These are phyloP conservation scores for Thymus mandschuricus DNA, from an alignment of 257 asterid genomes.

Conservation along the genomic window DNA sequence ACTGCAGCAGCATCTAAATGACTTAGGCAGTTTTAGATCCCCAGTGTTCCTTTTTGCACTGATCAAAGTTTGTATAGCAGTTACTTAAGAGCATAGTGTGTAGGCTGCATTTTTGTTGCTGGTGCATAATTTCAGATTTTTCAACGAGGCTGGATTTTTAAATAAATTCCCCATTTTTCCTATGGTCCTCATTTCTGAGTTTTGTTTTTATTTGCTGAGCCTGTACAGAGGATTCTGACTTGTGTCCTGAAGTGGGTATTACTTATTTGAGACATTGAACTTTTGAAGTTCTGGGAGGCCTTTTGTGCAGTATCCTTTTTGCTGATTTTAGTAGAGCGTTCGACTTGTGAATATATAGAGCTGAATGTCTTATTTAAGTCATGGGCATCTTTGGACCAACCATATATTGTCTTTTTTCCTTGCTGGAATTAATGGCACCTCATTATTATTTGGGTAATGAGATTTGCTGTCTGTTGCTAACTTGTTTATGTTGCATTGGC, in stretches of 20 bases:
- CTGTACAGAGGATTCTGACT: neutral
- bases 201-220: slow-evolving; percentile 5
- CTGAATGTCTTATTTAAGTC: neutral
- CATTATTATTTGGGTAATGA: neutral
- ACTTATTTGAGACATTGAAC: neutral
- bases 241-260: slow-evolving; percentile 23
- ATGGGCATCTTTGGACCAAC: neutral
- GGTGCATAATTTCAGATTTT: slow-evolving; percentile 27
- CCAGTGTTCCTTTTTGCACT: slow-evolving; percentile 20
- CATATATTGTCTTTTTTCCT: neutral
- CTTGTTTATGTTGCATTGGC: slow-evolving; percentile 15
- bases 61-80: slow-evolving; percentile 37
- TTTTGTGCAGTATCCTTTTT: too few relatives aligned
- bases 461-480: slow-evolving; percentile 10
- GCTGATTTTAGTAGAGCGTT: too few relatives aligned
- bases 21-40: slow-evolving; percentile 25
- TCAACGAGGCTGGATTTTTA: slow-evolving; percentile 28
- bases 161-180: slow-evolving; percentile 18
- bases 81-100: slow-evolving; percentile 24
- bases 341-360: neutral
- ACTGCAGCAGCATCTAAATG: slow-evolving; percentile 29
- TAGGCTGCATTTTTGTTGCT: slow-evolving; percentile 24
- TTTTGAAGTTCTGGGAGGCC: neutral
- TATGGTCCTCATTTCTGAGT: neutral
- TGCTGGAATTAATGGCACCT: neutral